Evolutionary conservation across 2,329 filamentous ascomycete genomes (phyloP), one percentile per base, ranked within the genome.

Genomic region (Ceratocystis eucalypticola): DNA sequence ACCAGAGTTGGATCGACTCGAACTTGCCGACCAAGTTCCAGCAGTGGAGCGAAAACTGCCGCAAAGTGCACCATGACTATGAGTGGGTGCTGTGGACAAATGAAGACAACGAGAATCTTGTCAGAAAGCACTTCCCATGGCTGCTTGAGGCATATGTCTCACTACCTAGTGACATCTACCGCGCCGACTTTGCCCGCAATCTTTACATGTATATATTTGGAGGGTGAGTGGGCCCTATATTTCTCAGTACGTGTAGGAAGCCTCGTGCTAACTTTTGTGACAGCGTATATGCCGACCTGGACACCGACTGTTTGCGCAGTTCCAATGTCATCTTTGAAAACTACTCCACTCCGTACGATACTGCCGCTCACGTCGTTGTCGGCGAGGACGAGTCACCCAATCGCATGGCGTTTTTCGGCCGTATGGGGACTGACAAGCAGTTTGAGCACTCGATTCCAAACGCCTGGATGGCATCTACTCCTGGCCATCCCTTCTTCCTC

Each of bases 31-130:
- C 67, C 37, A 72, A 72, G 68, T 73, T 75, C 41, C 62, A 73
- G 41, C 59, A 68, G 53, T 75, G 74, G 74, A 75, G 73, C 66
- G 65, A 67, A n/a, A 70, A 68, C 2, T 75, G 74, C 65, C 70
- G 73, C 15, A 46, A 67, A 53, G 68, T 69, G 57, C 74, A 75
- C 61, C 69, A 69, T 5, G 72, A 73, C 62, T 75, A 74, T 71
- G 73, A 76, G 67, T 75, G 73, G 71, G 74, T 75, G 28, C 67
- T 76, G 15, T 76, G 74, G 74, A 75, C 74, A 3, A 74, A 75
- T 62, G 71, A 74, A 46, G 74, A 75, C 63, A 76, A 75, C 68
- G 69, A 73, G 48, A 69, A 69, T n/a, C 69, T 76, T 46, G 73
- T 75, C 10, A 66, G 71, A 53, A 71, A 66, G 63, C 70, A 73